These are phyloP conservation scores for Sungouiozyma ichnusensis DNA, from an alignment of 805 yeast species.

Conservation along the genomic window DNA sequence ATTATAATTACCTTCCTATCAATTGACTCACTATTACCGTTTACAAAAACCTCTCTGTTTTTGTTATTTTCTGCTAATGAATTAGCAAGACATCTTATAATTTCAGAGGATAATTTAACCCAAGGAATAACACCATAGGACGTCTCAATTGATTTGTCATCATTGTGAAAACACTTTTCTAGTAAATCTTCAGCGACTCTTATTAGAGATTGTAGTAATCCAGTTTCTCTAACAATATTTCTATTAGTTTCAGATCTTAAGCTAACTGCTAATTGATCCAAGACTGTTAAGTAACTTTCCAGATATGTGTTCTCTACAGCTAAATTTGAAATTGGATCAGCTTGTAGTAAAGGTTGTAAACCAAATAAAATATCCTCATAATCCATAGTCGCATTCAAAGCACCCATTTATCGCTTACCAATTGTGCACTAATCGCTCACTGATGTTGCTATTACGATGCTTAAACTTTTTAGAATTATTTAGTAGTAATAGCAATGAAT, in stretches of 20 bases:
- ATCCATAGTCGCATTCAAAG: slow-evolving; percentile 16
- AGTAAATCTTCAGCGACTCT: slow-evolving; percentile 9
- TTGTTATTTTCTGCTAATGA: slow-evolving; percentile 23
- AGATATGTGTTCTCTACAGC: slow-evolving; percentile 14
- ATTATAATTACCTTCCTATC: slow-evolving; percentile 9
- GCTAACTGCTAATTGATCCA: slow-evolving; percentile 26
- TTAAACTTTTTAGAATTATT: no score
- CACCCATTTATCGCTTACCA: background rate
- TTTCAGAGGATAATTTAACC: slow-evolving; percentile 18
- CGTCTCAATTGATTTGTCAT: background rate
- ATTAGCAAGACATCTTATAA: slow-evolving; percentile 27
- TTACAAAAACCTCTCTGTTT: slow-evolving; percentile 16
- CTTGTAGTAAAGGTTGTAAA: slow-evolving; percentile 22
- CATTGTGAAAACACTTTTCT: slow-evolving; percentile 9
- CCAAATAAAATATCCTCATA: slow-evolving; percentile 26
- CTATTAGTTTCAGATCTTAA: slow-evolving; percentile 24
- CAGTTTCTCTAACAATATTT: slow-evolving; percentile 21
- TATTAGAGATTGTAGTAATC: slow-evolving; percentile 15
- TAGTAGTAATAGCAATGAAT: no score
- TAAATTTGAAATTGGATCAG: slow-evolving; percentile 8
- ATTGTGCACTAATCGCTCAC: background rate
- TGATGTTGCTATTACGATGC: no score
- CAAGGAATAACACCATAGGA: slow-evolving; percentile 4
- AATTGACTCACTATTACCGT: slow-evolving; percentile 1
- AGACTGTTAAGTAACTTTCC: slow-evolving; percentile 13